Percentiles rank a stretch among this genome's conserved stretches.
Conservation (phyloP, 257 asterid species). For the Nyctanthes arbortristis region DNA sequence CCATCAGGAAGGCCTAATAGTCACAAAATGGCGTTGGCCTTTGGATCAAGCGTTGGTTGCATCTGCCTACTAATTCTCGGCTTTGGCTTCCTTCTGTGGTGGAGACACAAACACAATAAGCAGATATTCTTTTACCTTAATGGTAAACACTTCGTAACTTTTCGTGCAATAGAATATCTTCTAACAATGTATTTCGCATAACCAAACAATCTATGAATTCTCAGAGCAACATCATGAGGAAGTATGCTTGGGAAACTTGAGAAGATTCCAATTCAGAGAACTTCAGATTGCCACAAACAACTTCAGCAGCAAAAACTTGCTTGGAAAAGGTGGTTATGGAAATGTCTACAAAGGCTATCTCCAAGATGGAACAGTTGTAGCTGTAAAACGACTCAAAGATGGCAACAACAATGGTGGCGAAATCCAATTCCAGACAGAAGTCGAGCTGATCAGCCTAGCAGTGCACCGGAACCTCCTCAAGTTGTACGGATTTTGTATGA, state of each 20-base stretch:
- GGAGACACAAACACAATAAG: constrained; percentile 75
- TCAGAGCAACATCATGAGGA: constrained; percentile 75
- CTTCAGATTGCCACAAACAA: constrained; percentile 87
- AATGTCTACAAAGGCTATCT: constrained; percentile 86
- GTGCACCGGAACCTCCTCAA: constrained; percentile 91
- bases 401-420: constrained; percentile 77
- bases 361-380: constrained; percentile 78
- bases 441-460: constrained; percentile 92
- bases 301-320: constrained; percentile 81
- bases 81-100: constrained; percentile 76
- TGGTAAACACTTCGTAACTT: constrained; percentile 39
- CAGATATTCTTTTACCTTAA: constrained; percentile 74
- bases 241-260: constrained; percentile 73
- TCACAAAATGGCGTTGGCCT: constrained; percentile 71
- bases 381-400: constrained; percentile 87
- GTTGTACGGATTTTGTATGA: constrained; percentile 76
- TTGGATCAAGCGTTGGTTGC: constrained; percentile 86
- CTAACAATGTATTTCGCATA: background rate
- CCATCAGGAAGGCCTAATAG: constrained; percentile 40
- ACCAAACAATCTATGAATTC: background rate
- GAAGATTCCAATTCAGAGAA: constrained; percentile 71
- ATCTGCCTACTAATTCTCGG: constrained; percentile 72
- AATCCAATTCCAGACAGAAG: constrained; percentile 89
- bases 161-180: background rate
- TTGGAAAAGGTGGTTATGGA: constrained; percentile 97